Conservation (phyloP, 2,329 filamentous ascomycete species). For the Neobulgaria alba region DNA sequence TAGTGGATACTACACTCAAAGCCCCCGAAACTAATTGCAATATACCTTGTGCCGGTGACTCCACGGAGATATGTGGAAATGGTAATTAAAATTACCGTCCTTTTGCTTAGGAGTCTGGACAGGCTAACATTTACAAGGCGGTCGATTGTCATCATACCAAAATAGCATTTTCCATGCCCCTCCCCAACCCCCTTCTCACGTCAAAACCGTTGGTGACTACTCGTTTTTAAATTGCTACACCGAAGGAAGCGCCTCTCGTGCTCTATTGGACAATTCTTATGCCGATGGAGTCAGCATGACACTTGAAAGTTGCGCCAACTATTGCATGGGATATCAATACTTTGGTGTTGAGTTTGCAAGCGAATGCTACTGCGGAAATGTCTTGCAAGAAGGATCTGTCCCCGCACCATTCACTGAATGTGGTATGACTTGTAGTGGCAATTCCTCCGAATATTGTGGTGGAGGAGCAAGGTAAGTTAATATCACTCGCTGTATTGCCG, state of each 20-base stretch:
- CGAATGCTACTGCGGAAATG: background rate
- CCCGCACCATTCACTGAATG: background rate
- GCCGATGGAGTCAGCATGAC: background rate
- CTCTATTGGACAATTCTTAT: background rate
- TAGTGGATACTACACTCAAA: background rate
- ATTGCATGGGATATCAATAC: background rate
- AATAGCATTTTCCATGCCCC: background rate
- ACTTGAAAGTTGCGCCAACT: background rate
- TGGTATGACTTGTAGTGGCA: background rate
- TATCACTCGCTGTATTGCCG: too few relatives aligned
- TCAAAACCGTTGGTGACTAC: background rate
- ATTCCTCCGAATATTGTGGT: constrained; percentile 40
- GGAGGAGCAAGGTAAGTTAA: too few relatives aligned
- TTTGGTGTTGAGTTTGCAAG: background rate
- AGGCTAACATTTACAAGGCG: too few relatives aligned
- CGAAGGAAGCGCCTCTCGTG: background rate
- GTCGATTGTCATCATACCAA: background rate
- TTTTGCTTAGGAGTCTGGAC: too few relatives aligned
- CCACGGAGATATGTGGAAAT: background rate
- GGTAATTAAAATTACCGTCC: too few relatives aligned
- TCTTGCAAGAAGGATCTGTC: background rate
- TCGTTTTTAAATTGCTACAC: background rate
- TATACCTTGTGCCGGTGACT: constrained; percentile 38
- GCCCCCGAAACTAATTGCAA: constrained; percentile 37
- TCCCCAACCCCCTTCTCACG: background rate